Base-by-base conservation (phyloP, 805 yeast species). In the Wickerhamomyces strasburgensis region DNA sequence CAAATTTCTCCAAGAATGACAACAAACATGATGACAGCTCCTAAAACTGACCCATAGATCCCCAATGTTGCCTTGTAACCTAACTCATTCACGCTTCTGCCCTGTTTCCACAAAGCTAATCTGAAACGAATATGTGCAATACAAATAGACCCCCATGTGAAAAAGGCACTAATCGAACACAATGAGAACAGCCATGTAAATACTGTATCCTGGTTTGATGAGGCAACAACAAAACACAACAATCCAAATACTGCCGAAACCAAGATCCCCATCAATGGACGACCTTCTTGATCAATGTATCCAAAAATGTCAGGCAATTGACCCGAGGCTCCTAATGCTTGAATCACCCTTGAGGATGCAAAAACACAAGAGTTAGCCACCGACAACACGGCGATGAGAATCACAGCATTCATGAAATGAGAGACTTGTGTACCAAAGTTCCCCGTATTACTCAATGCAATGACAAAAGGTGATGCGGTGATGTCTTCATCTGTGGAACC, bases 391-490 rank as follows among this genome's bases (percentile, higher is more conserved):
- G 89, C 73, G 36, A 80, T 62, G 46, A 82, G 64, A 46, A 82
- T 78, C 27, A 82, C 80, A 3, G 76, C 85, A 48, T 83, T 83
- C 82, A 39, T 75, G 61, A 82, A 68, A 19, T 81, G 73, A 29
- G 75, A 65, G 14, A 84, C 84, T 37, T 76, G 61, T 19, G 73
- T 80, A 32, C 64, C 68, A 43, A 80, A 76, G 69, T 44, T 29
- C 35, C 86, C 85, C 16, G 83, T 82, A 39, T 70, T 67, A 16
- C 59, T 61, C 36, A 81, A 69, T 19, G 90, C 87, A 60, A 84
- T 77, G 35, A 83, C 90, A 49, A 83, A 83, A 17, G 94, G 90
- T 13, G 90, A 83, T 9, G 88, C 86, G n/a, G 76, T 59, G 34
- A 80, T 80, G 48, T 75, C 78, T 40, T 70, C 77, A 26, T 66